Base-by-base conservation (phyloP, 1,284 basidiomycete species). In the Leccinum laetum region DNA sequence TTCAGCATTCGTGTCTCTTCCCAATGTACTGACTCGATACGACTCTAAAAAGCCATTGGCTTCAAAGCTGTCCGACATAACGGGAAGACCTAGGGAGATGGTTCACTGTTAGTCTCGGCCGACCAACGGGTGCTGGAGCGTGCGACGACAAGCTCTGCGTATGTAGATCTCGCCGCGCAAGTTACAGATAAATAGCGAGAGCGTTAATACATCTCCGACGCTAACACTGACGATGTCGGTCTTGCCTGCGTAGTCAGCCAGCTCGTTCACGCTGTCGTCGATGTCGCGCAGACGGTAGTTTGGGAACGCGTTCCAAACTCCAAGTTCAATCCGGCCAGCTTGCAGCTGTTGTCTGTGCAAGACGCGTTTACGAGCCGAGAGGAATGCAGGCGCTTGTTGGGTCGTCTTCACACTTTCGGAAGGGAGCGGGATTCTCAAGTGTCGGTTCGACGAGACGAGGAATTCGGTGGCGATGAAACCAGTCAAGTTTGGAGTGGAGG, bases 221-320 rank as follows among this genome's bases (percentile, higher is more conserved):
- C 37, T 39, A 14, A 39, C 37, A 39, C 37, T 3, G 14, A 39
- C 37, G 37, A 39, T 39, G 39, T 16, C 69, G 21, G 72, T 73
- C 9, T 74, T 58, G 79, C 83, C 84, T 3, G 80, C 80, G 24
- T 80, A 82, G 73, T 82, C 82, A n/a, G 82, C 82, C 46, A 79
- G 78, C 14, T 84, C 81, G 61, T 78, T 81, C 14, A 78, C 78
- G 2, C 76, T 80, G 21, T 72, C 78, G 24, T 73, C 82, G 14
- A 80, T 82, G 5, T 86, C 86, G 8, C 92, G 91, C 76, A 87
- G 91, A 59, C 88, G 86, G 64, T 98, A 96, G 96, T 89, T 99
- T 69, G 87, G 89, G 61, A 92, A 91, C 68, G 84, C 98, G 58
- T 96, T 98, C 85, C 92, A 89, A 35, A 35, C 32, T 35, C 32